These are phyloP conservation scores for Stemphylium vesicarium DNA, from an alignment of 2,329 filamentous ascomycete genomes.

Conservation along the genomic window DNA sequence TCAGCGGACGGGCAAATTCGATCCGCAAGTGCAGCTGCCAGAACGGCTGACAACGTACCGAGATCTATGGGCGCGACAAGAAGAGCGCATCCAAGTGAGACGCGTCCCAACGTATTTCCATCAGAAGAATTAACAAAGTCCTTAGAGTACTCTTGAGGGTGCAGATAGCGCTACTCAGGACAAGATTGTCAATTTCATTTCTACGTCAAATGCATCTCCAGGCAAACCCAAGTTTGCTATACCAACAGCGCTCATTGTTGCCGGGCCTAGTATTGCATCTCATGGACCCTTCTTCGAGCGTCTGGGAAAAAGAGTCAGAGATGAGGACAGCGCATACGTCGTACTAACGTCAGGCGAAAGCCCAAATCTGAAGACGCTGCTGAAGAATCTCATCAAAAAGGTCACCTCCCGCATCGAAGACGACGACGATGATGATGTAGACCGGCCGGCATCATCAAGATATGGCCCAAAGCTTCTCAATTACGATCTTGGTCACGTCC, in stretches of 20 bases:
- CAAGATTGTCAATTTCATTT: slow-evolving; percentile 50
- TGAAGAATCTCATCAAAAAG: slow-evolving; percentile 76
- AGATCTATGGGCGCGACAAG: slow-evolving; percentile 68
- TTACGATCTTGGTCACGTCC: slow-evolving; percentile 77
- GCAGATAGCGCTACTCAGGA: slow-evolving; percentile 50
- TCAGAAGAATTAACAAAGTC: slow-evolving; percentile 14
- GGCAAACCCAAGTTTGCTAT: slow-evolving; percentile 56
- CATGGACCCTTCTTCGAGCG: slow-evolving; percentile 77
- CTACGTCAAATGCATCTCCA: slow-evolving; percentile 28
- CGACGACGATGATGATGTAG: slow-evolving; percentile 56
- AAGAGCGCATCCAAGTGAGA: slow-evolving; percentile 66
- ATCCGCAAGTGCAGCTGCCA: slow-evolving; percentile 30
- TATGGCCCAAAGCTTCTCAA: slow-evolving; percentile 72
- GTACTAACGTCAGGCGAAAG: slow-evolving; percentile 73
- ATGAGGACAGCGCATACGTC: slow-evolving; percentile 63
- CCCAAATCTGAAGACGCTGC: slow-evolving; percentile 72
- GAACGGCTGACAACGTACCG: slow-evolving; percentile 67
- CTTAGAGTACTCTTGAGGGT: slow-evolving; percentile 47
- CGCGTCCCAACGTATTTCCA: neutral
- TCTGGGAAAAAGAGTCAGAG: slow-evolving; percentile 57
- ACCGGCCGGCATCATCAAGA: slow-evolving; percentile 24
- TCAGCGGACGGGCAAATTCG: slow-evolving; percentile 42
- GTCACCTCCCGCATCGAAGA: slow-evolving; percentile 64
- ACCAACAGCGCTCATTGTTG: slow-evolving; percentile 74
- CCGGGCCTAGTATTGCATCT: slow-evolving; percentile 78